phyloP scores from a whole-genome alignment of 257 asterid genomes.

The Avicennia marina region DNA sequence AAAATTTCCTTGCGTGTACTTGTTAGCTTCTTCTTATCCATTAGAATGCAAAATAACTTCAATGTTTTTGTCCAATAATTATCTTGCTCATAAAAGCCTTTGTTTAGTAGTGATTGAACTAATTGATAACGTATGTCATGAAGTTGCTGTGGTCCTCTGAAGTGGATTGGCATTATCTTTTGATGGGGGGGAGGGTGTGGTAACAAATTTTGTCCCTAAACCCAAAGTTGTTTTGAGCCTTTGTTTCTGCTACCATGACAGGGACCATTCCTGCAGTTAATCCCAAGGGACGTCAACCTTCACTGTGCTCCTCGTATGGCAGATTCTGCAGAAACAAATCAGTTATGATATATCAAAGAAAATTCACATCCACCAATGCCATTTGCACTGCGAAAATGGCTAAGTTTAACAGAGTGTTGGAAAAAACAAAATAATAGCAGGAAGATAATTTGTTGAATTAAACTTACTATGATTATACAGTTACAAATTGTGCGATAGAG shows the following conservation, averaged over 20 bases:
- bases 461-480: neutral
- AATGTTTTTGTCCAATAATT: no score
- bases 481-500: conserved; percentile 11
- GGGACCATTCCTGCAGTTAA: neutral
- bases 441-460: no score
- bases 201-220: conserved; percentile 25
- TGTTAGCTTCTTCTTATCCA: neutral
- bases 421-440: no score
- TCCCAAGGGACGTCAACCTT: neutral
- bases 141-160: conserved; percentile 40
- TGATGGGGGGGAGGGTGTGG: no score
- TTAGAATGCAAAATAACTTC: neutral
- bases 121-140: conserved; percentile 21
- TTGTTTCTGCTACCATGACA: conserved; percentile 18
- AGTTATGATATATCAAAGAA: neutral
- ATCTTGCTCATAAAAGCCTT: no score
- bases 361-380: neutral
- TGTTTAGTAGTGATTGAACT: neutral
- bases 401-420: neutral
- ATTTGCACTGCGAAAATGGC: neutral
- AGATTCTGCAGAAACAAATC: neutral
- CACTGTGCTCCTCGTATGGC: neutral
- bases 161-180: conserved; percentile 24
- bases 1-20: no score
- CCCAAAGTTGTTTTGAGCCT: conserved; percentile 21